Evolutionary conservation across 371 early-diverging fungal genomes (phyloP).

Genomic region (Chytridium lagenaria): DNA sequence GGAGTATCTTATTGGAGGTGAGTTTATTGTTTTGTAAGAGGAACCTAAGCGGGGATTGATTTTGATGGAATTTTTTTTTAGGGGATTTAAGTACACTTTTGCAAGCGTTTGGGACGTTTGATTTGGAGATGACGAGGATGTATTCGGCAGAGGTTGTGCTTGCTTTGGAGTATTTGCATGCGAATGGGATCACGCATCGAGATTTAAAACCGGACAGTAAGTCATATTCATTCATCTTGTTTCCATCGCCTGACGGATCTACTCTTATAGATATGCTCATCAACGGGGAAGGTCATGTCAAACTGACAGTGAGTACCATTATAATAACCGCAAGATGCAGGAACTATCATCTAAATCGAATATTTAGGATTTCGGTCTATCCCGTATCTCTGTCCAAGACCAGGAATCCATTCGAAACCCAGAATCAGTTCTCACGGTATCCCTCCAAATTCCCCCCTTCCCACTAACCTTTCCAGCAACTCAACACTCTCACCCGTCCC

Average conservation of each 20-base stretch:
- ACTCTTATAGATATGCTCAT: slow-evolving; percentile 78
- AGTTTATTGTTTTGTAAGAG: background rate
- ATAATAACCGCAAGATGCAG: no score
- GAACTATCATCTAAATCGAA: no score
- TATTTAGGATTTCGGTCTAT: slow-evolving; percentile 62
- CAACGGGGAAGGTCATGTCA: slow-evolving; percentile 56
- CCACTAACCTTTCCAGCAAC: slow-evolving; percentile 5
- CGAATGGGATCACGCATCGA: slow-evolving; percentile 67
- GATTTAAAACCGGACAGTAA: slow-evolving; percentile 85
- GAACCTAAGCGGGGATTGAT: slow-evolving; percentile 11
- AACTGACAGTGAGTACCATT: slow-evolving; percentile 72
- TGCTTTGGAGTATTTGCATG: slow-evolving; percentile 64
- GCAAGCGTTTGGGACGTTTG: slow-evolving; percentile 50
- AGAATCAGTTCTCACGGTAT: slow-evolving; percentile 13
- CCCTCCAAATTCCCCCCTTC: no score
- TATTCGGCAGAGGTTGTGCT: slow-evolving; percentile 62
- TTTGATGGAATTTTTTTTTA: slow-evolving; percentile 6
- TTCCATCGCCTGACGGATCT: no score
- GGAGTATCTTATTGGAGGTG: slow-evolving; percentile 64
- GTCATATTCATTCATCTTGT: slow-evolving; percentile 21
- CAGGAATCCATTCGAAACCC: slow-evolving; percentile 37
- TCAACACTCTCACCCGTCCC: background rate
- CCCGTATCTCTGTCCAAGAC: slow-evolving; percentile 66
- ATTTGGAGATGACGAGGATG: slow-evolving; percentile 54
- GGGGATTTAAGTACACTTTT: slow-evolving; percentile 62